Conservation (phyloP, 139 green algal genomes). For the Chlamydomonas sp. region DNA sequence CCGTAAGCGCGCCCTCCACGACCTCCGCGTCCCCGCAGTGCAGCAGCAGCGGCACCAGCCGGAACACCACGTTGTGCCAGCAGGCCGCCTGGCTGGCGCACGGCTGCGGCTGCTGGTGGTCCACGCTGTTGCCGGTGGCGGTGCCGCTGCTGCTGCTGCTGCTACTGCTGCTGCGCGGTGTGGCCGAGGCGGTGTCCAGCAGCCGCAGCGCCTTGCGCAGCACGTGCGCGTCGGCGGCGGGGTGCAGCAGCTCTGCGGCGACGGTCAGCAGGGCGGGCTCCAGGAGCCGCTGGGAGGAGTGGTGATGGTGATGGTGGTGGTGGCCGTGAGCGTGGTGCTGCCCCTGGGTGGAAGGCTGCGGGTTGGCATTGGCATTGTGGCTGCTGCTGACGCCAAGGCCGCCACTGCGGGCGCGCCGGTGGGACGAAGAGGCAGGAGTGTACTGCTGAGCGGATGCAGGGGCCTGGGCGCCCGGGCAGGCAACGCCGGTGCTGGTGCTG, state of each 20-base stretch:
- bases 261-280: slow-evolving; percentile 38
- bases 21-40: slow-evolving; percentile 28
- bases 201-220: slow-evolving; percentile 35
- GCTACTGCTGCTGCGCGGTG: background rate
- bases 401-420: too few relatives aligned
- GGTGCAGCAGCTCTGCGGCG: slow-evolving; percentile 24
- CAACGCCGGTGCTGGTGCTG: too few relatives aligned
- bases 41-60: slow-evolving; percentile 33
- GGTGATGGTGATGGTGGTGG: background rate
- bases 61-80: slow-evolving; percentile 43
- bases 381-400: too few relatives aligned
- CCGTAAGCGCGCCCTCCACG: slow-evolving; percentile 5
- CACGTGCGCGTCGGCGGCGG: background rate
- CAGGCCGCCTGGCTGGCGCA: background rate
- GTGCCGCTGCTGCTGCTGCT: too few relatives aligned
- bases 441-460: too few relatives aligned
- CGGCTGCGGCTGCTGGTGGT: too few relatives aligned
- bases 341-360: too few relatives aligned
- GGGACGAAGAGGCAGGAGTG: too few relatives aligned
- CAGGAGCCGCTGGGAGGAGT: slow-evolving; percentile 13
- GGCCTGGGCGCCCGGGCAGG: too few relatives aligned
- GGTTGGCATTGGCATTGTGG: too few relatives aligned
- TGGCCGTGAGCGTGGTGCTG: background rate
- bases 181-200: background rate
- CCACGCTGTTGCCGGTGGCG: too few relatives aligned